These are phyloP conservation scores for Paramecium tetraurelia DNA, from an alignment of 73 alveolate genomes.

Conservation along the genomic window DNA sequence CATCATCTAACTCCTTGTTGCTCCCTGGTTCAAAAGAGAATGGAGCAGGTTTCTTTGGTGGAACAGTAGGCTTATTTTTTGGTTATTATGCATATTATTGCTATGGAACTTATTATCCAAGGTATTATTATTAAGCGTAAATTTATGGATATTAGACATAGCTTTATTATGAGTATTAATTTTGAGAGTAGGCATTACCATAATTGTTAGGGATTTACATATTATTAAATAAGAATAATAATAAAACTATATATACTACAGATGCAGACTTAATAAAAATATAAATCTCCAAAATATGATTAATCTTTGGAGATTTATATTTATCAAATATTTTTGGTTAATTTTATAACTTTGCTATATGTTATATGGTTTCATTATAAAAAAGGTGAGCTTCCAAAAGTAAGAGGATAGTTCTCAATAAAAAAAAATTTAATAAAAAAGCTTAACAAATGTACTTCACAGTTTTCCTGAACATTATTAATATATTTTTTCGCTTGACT, in stretches of 20 bases:
- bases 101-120: background rate
- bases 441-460: no score
- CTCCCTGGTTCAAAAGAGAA: slow-evolving; percentile 38
- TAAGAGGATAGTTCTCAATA: no score
- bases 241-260: background rate
- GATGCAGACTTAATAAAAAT: no score
- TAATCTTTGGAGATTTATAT: no score
- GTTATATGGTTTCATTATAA: no score
- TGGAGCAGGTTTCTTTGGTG: slow-evolving; percentile 19
- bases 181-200: background rate
- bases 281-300: no score
- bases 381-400: no score
- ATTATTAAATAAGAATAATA: background rate
- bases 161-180: background rate
- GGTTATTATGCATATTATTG: background rate
- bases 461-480: no score
- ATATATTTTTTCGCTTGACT: no score
- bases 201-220: background rate
- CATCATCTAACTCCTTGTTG: slow-evolving; percentile 14
- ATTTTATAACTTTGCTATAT: no score
- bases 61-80: background rate
- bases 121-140: background rate
- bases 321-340: no score
- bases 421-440: no score
- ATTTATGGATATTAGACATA: background rate